Base-by-base conservation (phyloP, 306 rosid species). In the Delonix regia region DNA sequence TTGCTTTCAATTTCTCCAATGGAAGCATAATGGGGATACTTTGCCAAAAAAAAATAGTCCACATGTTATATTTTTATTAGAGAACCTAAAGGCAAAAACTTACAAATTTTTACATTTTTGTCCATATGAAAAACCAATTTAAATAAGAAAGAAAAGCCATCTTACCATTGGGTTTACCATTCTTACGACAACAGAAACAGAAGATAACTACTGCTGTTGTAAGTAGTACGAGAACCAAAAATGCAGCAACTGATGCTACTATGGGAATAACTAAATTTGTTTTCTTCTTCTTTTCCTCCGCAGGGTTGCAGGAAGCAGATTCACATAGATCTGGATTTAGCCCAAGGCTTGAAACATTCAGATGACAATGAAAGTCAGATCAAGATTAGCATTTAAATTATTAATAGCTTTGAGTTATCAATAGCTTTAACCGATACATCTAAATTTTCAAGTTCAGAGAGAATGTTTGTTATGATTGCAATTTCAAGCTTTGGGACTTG, bases 221-320 rank as follows among this genome's bases (percentile, higher is more conserved):
- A 56, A 69, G 69, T 45, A 78, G 60, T 70, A 81, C 10, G 12
- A 83, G 80, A 44, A 85, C 36, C 21, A 80, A 5, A 80, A 82
- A 16, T 69, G 85, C 97, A 44, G 82, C 81, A 53, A 78, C 48
- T 53, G 88, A 61, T 65, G 93, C 90, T 71, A 70, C 78, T 36
- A 85, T 15, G 3, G 83, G 88, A 80, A 81, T 13, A 9, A 86
- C 62, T 12, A 78, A 8, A 66, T 68, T 85, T 0, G 22, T 74
- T 11, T 78, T 83, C 49, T 75, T 71, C 60, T 56, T 76, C 49
- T 49, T 47, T 11, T 62, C 39, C 9, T 18, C 39, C 61, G 24
- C 7, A 25, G 62, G 52, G 24, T 70, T 59, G 73, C 90, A 84
- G 9, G 84, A 24, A 56, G 44, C 47, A 3, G 62, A 30, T 67